phyloP scores from a whole-genome alignment of 2,329 filamentous ascomycete genomes.

The Knufia petricola region DNA sequence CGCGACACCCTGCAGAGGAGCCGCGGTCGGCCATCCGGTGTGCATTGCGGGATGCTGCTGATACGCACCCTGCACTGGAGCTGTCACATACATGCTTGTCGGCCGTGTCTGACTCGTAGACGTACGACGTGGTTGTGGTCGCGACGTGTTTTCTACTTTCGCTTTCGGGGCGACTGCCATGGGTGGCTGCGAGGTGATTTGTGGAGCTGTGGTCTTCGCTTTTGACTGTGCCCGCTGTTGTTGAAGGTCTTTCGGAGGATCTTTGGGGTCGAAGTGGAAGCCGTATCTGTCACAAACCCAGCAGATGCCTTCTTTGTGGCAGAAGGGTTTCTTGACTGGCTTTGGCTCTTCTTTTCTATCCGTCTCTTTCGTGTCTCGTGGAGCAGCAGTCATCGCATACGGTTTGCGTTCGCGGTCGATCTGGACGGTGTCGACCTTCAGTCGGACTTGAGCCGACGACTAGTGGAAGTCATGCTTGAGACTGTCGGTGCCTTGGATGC shows the following conservation, averaged over 20 bases:
- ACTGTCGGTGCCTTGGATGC: constrained; percentile 49
- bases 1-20: constrained; percentile 1
- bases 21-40: not conserved
- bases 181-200: constrained; percentile 11
- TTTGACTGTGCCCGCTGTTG: constrained; percentile 9
- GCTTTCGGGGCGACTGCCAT: constrained; percentile 8
- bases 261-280: constrained; percentile 24
- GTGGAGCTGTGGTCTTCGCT: constrained; percentile 9
- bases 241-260: not conserved
- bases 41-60: not conserved
- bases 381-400: constrained; percentile 9
- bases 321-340: constrained; percentile 10
- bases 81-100: constrained; percentile 1
- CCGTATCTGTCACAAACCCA: constrained; percentile 30
- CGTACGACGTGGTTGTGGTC: constrained; percentile 10
- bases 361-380: constrained; percentile 9
- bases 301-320: constrained; percentile 27
- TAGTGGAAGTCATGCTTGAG: constrained; percentile 41
- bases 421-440: constrained; percentile 30
- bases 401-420: constrained; percentile 20
- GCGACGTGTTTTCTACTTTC: constrained; percentile 11
- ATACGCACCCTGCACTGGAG: constrained; percentile 1
- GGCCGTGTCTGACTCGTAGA: constrained; percentile 7
- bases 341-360: constrained; percentile 1
- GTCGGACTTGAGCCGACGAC: constrained; percentile 31